phyloP scores from a whole-genome alignment of 2,329 filamentous ascomycete genomes.

The Fusarium keratoplasticum region DNA sequence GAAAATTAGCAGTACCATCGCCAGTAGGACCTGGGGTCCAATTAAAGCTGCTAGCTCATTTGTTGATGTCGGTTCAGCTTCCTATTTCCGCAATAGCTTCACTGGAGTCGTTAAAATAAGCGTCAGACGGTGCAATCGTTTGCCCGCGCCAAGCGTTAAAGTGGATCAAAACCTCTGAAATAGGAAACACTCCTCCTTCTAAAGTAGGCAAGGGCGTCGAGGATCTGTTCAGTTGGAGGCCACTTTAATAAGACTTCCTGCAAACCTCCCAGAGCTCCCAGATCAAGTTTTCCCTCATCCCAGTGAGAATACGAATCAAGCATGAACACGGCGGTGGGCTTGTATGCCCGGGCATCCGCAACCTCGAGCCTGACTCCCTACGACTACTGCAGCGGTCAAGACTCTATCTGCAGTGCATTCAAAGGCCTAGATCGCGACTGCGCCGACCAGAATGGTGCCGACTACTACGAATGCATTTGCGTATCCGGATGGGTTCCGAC shows the following conservation, averaged over 20 bases:
- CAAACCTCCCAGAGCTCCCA: not conserved
- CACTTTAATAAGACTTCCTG: not conserved
- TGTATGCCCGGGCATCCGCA: not conserved
- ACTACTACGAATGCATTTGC: not conserved
- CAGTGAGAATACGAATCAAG: not conserved
- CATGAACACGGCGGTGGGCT: not conserved
- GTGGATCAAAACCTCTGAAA: not conserved
- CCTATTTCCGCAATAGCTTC: not conserved
- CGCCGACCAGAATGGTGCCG: not conserved
- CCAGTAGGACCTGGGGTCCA: not conserved
- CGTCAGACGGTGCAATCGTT: not conserved
- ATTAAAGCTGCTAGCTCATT: not conserved
- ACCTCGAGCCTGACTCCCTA: not conserved
- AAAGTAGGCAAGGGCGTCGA: not conserved
- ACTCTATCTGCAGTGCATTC: not conserved
- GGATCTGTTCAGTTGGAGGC: not conserved
- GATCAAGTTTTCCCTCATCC: not conserved
- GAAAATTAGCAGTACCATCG: not conserved
- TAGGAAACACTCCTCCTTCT: not conserved
- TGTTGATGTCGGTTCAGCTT: not conserved
- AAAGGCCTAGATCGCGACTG: not conserved
- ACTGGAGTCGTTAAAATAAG: not conserved
- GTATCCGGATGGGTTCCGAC: not conserved
- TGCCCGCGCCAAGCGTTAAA: not conserved
- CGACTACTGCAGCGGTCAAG: not conserved